Conservation (phyloP, 164 flowering plant genomes). For the grape (Vitis vinifera) region DNA sequence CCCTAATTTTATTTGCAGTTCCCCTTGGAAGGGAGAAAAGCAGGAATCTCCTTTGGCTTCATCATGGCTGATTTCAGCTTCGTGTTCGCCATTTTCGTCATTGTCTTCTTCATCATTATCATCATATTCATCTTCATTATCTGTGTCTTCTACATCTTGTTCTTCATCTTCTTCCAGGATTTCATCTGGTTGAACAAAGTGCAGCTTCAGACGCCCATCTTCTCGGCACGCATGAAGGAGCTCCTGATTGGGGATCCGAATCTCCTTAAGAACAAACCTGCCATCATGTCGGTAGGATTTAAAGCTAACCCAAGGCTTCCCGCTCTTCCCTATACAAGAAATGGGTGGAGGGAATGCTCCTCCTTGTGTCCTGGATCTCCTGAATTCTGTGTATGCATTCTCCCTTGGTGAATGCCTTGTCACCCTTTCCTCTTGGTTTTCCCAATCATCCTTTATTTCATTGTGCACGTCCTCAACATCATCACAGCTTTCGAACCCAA, state of each 20-base stretch:
- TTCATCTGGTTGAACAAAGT: constrained; percentile 52
- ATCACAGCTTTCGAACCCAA: constrained; percentile 79
- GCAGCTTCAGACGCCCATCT: constrained; percentile 72
- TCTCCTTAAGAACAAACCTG: constrained; percentile 71
- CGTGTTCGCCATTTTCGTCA: constrained; percentile 14
- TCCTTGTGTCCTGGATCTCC: constrained; percentile 26
- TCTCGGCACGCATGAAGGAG: constrained; percentile 69
- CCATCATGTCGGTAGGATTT: constrained; percentile 63
- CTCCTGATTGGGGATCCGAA: constrained; percentile 64
- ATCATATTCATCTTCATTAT: neutral
- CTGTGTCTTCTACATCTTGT: constrained; percentile 19
- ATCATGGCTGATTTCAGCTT: neutral
- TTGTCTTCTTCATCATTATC: constrained; percentile 8
- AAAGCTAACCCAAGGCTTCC: constrained; percentile 72
- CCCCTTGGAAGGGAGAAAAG: too few relatives aligned
- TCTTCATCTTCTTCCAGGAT: constrained; percentile 28
- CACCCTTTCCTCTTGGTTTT: constrained; percentile 9
- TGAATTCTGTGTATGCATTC: constrained; percentile 11
- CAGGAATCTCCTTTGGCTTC: constrained; percentile 2
- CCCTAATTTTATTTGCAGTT: too few relatives aligned
- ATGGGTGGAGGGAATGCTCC: constrained; percentile 77
- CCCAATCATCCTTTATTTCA: constrained; percentile 9
- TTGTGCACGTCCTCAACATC: constrained; percentile 53
- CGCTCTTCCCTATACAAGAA: constrained; percentile 66
- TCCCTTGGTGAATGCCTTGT: constrained; percentile 9